Base-by-base conservation (phyloP, 768 basidiomycete genomes). In the Paxillus ammoniavirescens region DNA sequence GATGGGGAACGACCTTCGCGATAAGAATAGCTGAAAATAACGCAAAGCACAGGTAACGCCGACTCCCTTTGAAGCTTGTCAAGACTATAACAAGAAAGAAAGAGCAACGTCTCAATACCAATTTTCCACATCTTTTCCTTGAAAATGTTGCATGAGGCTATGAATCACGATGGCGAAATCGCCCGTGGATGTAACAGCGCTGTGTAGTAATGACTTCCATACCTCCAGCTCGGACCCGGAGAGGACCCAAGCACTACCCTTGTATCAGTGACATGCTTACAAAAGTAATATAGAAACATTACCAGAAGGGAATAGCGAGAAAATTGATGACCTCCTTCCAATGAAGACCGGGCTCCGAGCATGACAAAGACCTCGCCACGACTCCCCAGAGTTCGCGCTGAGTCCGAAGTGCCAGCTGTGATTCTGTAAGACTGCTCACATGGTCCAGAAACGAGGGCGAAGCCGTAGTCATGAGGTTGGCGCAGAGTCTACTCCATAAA, bases 301-400 rank as follows among this genome's bases (percentile, higher is more conserved):
- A 84, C 84, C 75, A 68, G 44, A 82, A 62, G 2, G 84, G 80
- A 47, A 80, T 69, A 0, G 66, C 61, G 17, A 86, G 71, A 52
- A 84, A 73, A 18, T 70, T 66, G 2, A 77, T 59, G 0, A 80
- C 52, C 45, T 76, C 74, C 49, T 69, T 63, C 79, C 77, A 81
- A 42, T 60, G 57, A 15, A 65, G 60, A 13, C 59, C 56, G 15
- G 45, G 59, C 9, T 66, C 63, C 6, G 58, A 55, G 17, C 61
- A 62, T 33, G 65, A 53, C 60, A 70, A 68, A 2, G 64, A 67
- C 48, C 62, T 66, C 4, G 77, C 79, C 18, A 80, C 52, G 38
- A 77, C 60, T 4, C 53, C 61, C 85, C 85, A 86, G 18, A 84
- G 63, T 44, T 75, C 71, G 31, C 77, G 75, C 21, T 56, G 62